These are phyloP conservation scores for Candida sithepensis DNA, from an alignment of 805 yeast species.

Conservation along the genomic window DNA sequence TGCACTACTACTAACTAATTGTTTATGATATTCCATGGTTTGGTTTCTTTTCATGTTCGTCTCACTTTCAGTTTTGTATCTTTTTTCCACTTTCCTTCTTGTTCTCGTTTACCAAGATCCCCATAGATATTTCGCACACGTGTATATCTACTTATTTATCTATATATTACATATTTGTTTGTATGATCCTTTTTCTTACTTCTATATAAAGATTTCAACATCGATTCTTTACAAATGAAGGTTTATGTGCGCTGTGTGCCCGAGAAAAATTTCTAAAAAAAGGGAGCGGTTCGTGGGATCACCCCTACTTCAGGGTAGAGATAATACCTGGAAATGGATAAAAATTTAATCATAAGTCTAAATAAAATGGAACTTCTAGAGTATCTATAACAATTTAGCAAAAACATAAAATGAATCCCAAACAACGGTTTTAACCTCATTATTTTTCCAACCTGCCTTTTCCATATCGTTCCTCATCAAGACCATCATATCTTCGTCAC, in stretches of 20 bases:
- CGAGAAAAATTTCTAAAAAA: neutral
- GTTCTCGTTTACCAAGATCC: neutral
- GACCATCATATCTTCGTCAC: conserved; percentile 16
- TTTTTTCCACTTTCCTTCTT: neutral
- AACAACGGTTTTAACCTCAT: conserved; percentile 39
- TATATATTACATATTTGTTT: neutral
- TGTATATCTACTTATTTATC: neutral
- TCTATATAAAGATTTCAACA: conserved; percentile 8
- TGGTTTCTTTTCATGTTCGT: neutral
- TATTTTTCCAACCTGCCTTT: conserved; percentile 40
- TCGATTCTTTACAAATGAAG: conserved; percentile 1
- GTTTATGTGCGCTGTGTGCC: too few relatives aligned
- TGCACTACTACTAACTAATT: neutral
- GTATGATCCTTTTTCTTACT: neutral
- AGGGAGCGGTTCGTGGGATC: neutral
- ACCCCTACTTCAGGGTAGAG: too few relatives aligned
- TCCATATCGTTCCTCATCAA: conserved; percentile 18
- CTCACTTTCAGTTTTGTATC: neutral
- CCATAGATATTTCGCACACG: neutral
- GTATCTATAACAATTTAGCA: conserved; percentile 32
- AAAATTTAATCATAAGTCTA: too few relatives aligned
- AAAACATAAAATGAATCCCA: conserved; percentile 57
- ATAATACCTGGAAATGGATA: too few relatives aligned
- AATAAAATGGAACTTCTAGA: too few relatives aligned
- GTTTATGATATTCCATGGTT: neutral